Evolutionary conservation across 331 rosid genomes (phyloP), one percentile per base, ranked within the genome.

Genomic region (Quercus phellos): DNA sequence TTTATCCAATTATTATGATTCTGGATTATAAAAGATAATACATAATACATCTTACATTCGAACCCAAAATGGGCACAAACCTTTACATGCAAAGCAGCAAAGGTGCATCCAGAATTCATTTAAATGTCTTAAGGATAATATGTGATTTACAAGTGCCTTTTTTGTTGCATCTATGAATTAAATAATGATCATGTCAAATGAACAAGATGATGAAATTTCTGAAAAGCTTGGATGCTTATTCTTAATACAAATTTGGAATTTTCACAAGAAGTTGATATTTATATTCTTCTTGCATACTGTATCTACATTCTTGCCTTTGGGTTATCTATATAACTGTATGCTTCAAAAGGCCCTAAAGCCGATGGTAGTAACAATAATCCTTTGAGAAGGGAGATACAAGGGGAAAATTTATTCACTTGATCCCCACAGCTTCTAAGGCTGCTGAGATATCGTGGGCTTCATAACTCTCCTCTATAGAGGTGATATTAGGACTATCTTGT

Each of bases 401-500:
- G 75, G 14, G 55, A 32, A 81, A 18, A n/a, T 22, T 51, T 74
- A 59, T 76, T 66, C 78, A 66, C 77, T 82, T 80, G 56, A 86
- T 80, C 80, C 85, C 90, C 22, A 78, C 73, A 73, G 80, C 85
- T 76, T 90, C 86, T 30, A 92, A 77, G 53, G 87, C 79, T 76
- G 82, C 77, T 51, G 88, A 86, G 83, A 92, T 87, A 32, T 86
- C 83, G 42, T 83, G 80, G 74, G 72, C 84, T 70, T 77, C 89
- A 72, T 78, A 73, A 79, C 55, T 58, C 77, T 86, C 77, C 61
- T 85, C 86, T 46, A 80, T 77, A 29, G 73, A 75, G 69, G 75
- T 68, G 55, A 92, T 83, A 82, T 82, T 88, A 61, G 96, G 92
- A 83, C 90, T 83, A 76, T 88, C 89, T 51, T 72, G 77, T 74